Evolutionary conservation across 1,284 basidiomycete genomes (phyloP), one percentile per base, ranked within the genome.

Genomic region (Ustilago cynodontis): DNA sequence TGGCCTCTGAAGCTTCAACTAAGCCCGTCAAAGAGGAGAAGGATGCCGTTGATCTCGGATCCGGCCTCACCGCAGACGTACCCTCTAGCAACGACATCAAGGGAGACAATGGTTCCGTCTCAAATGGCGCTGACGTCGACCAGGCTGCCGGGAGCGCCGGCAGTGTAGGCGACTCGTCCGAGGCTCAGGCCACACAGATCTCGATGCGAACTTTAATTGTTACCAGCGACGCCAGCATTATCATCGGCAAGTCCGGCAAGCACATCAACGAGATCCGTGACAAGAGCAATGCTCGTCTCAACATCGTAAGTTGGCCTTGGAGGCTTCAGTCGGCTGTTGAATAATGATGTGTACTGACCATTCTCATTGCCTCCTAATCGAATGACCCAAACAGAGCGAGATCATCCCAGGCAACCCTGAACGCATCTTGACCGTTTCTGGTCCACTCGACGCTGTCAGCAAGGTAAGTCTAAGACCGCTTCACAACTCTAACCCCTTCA

Each of bases 231-330:
- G 97, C 97, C 18, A 96, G 94, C 66, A 95, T 99, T 87, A 99
- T 99, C 88, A 99, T 99, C 84, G 97, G 97, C 45, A 95, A 95
- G 87, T 93, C 89, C 56, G 97, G 97, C 74, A 91, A 93, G 61
- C 96, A 99, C 87, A 95, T 99, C 84, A 98, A 98, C 85, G 96
- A 99, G 87, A 99, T 99, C 80, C 90, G 97, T 67, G 95, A 98
- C 87, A 97, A 97, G 89, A 95, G 94, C 80, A 94, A 94, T 41
- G 95, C 96, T 14, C 90, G 94, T n/a, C 72, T 86, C 58, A 85
- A 81, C 57, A 86, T 86, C 39, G 79, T 81, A 69, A 78, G 79
- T 79, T 31, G n/a, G 20, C n/a, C n/a, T 20, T 4, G n/a, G 5
- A 43, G 20, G n/a, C 41, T 20, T 6, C n/a, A 43, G 41, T 20